A percentile compares a stretch with the other conserved stretches of the same genome.
These are phyloP conservation scores for Trichoderma sp. DNA, from an alignment of 2,329 filamentous ascomycete genomes.

Conservation along the genomic window DNA sequence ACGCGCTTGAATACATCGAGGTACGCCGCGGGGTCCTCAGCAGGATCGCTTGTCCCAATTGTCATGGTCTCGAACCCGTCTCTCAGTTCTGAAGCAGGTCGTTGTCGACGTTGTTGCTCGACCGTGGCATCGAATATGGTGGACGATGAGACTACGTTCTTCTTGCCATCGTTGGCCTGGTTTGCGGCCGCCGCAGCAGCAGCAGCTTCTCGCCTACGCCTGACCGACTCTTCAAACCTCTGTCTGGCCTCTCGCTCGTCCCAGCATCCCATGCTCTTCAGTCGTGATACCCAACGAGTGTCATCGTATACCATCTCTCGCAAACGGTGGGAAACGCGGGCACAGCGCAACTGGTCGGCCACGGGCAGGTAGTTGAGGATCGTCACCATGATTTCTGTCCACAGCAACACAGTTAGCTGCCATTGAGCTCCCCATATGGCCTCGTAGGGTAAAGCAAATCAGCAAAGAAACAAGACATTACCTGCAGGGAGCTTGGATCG, in stretches of 20 bases:
- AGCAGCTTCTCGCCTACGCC: conserved; percentile 57
- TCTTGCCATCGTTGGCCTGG: conserved; percentile 24
- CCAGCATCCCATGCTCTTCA: conserved; percentile 89
- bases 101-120: conserved; percentile 60
- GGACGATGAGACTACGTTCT: conserved; percentile 30
- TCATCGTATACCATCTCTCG: conserved; percentile 99
- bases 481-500: conserved; percentile 81
- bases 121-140: conserved; percentile 73
- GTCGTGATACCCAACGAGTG: conserved; percentile 83
- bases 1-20: conserved; percentile 68
- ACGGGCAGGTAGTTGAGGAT: conserved; percentile 89
- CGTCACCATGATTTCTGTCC: conserved; percentile 74
- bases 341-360: conserved; percentile 80
- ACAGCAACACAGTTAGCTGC: neutral
- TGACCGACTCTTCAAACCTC: conserved; percentile 71
- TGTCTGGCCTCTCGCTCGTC: conserved; percentile 82
- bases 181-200: conserved; percentile 26
- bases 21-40: conserved; percentile 61
- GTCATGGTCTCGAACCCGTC: conserved; percentile 82
- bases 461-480: conserved; percentile 35
- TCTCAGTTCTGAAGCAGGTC: conserved; percentile 33
- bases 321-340: conserved; percentile 79
- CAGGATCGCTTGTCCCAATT: conserved; percentile 47
- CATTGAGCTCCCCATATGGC: neutral
- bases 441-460: neutral